Evolutionary conservation across 768 basidiomycete genomes (phyloP), one percentile per base, ranked within the genome.

Genomic region (Phaffia tasmanica): DNA sequence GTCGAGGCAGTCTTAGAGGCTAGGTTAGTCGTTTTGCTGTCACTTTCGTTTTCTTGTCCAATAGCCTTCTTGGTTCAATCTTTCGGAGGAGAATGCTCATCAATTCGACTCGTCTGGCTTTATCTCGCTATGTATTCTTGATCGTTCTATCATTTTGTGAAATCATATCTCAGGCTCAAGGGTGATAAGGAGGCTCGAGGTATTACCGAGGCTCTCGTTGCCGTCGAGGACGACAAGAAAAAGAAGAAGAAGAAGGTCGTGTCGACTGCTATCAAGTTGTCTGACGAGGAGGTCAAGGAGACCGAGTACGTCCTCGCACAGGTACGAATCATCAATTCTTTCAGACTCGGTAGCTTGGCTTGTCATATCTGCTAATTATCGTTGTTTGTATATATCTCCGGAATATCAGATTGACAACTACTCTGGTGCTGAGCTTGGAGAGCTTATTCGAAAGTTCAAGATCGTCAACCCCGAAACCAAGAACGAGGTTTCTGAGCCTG

Each of bases 1-100:
- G 91, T 97, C 70, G 91, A 92, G 76, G 86, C 80, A 71, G 93
- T 97, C 55, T 81, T 98, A 55, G 87, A 94, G 77, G 89, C 89
- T 5, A 51, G 62, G 67, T 69, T 27, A 58, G 67, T 68, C 30
- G 2, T 14, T 4, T 42, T 11, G 35, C 11, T 11, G 6, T 42
- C 35, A 42, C 19, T 16, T 57, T 27, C 9, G 32, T 29, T 32
- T 5, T 57, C 27, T 25, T 54, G 27, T 29, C 25, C 49, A n/a
- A 11, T 18, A 50, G 4, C 18, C 46, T 57, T 57, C 32, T 48
- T n/a, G 8, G 19, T 18, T 16, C 15, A 7, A 62, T n/a, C 21
- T 23, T 27, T 51, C 21, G 4, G 19, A 2, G 47, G 27, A 5
- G 61, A 51, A 8, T 27, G 30, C 47, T 23, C n/a, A 47, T 62